phyloP scores from a whole-genome alignment of 2,329 filamentous ascomycete species.

The Colletotrichum chlorophyti region DNA sequence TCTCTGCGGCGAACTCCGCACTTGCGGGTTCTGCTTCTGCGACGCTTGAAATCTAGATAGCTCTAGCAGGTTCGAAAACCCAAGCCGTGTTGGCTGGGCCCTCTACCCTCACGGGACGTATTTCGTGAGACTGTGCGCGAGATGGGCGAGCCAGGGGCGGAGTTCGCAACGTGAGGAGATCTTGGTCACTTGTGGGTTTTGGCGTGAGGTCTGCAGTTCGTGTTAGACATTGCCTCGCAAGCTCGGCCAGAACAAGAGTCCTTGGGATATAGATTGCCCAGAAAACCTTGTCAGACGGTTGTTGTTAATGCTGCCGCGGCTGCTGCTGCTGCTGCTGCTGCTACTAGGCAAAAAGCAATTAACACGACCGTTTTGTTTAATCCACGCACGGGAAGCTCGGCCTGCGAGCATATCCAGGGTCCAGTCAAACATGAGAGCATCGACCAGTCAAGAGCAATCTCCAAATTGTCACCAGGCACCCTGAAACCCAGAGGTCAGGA shows the following conservation, averaged over 20 bases:
- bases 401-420: background rate
- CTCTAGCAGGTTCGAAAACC: background rate
- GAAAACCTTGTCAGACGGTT: background rate
- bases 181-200: conserved; percentile 13
- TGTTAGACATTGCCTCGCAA: conserved; percentile 9
- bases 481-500: conserved; percentile 11
- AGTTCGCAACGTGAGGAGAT: conserved; percentile 10
- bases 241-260: background rate
- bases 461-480: background rate
- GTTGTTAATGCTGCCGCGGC: too few relatives aligned
- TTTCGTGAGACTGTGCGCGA: background rate
- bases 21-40: background rate
- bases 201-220: conserved; percentile 10
- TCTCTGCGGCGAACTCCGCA: conserved; percentile 10
- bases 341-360: too few relatives aligned
- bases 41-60: background rate
- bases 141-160: background rate
- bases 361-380: too few relatives aligned
- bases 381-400: too few relatives aligned
- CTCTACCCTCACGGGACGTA: background rate
- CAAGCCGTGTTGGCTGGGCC: background rate
- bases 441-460: background rate
- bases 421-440: background rate
- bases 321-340: too few relatives aligned
- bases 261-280: background rate